Evolutionary conservation across 129 eudicot genomes (phyloP).

Genomic region (Ambrosia trifida): DNA sequence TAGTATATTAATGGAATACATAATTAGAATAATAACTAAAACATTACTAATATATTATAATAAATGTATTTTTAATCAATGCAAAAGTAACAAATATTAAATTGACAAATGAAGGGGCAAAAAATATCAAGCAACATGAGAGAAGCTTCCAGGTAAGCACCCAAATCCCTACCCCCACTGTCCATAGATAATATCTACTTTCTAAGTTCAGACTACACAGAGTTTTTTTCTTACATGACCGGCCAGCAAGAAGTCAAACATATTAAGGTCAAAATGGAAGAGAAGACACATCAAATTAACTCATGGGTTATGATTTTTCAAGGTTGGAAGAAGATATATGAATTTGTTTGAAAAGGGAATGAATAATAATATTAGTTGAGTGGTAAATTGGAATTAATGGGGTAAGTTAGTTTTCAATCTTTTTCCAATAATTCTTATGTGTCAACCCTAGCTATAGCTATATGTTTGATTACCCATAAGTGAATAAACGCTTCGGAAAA

Average conservation of each 20-base stretch:
- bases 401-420: constrained; percentile 42
- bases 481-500: constrained; percentile 41
- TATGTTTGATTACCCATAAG: constrained; percentile 42
- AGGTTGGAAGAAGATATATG: neutral
- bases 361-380: constrained; percentile 26
- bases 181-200: constrained; percentile 29
- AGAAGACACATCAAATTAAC: constrained; percentile 4
- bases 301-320: constrained; percentile 14
- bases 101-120: constrained; percentile 20
- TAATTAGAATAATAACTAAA: constrained; percentile 18
- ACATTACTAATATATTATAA: neutral
- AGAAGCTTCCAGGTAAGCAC: constrained; percentile 46
- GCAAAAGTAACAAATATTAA: constrained; percentile 20
- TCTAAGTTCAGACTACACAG: constrained; percentile 16
- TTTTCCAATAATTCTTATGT: constrained; percentile 43
- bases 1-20: constrained; percentile 15
- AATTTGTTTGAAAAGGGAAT: neutral
- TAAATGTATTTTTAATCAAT: constrained; percentile 17
- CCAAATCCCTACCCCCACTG: constrained; percentile 32
- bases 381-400: constrained; percentile 36
- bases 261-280: constrained; percentile 24
- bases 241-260: constrained; percentile 22
- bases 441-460: constrained; percentile 44
- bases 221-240: constrained; percentile 16
- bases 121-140: constrained; percentile 17